Evolutionary conservation across 2,329 filamentous ascomycete species (phyloP), one percentile per base, ranked within the genome.

Genomic region (Aspergillus cejpii): DNA sequence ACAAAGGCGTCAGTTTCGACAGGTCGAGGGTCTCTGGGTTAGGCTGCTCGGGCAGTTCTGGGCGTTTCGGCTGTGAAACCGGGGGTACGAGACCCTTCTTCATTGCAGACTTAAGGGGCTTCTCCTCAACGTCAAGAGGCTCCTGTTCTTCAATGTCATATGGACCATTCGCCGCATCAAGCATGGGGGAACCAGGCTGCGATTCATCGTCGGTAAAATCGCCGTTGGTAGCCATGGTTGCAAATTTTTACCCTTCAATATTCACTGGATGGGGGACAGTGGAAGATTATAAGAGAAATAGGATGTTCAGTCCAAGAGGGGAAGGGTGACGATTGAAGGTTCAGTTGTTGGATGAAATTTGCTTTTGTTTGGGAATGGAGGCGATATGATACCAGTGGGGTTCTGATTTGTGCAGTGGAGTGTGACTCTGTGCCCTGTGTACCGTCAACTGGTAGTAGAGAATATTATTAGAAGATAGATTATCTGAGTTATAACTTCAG

Each of bases 1-100:
- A 94, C 59, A 96, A 76, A 46, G 92, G 91, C 55, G 78, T 87
- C 59, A 98, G 76, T 42, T 73, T 80, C 55, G 80, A 79, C 61
- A 96, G 79, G 63, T 97, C 87, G 63, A 98, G 79, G 59, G 89
- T 84, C 67, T 85, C 82, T 61, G 92, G 88, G 58, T 98, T 87
- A 55, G 92, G 94, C 75, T 98, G 92, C 58, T 89, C 87, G 60
- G 92, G 92, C 47, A 88, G 76, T 52, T 75, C 74, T 53, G 84
- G 83, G 59, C 79, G 74, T 61, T 79, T 75, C 44, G 81, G 71
- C 47, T 74, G 75, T 48, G 78, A 74, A 41, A 74, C 71, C 55
- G 82, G 71, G 29, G 60, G 48, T 14, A 55, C 55, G 5, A 55
- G 53, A 34, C 72, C 77, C 44, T 89, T 89, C 79, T 96, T 96